Evolutionary conservation across 2,329 filamentous ascomycete genomes (phyloP), one percentile per base, ranked within the genome.

Genomic region (Dissoconium aciculare): DNA sequence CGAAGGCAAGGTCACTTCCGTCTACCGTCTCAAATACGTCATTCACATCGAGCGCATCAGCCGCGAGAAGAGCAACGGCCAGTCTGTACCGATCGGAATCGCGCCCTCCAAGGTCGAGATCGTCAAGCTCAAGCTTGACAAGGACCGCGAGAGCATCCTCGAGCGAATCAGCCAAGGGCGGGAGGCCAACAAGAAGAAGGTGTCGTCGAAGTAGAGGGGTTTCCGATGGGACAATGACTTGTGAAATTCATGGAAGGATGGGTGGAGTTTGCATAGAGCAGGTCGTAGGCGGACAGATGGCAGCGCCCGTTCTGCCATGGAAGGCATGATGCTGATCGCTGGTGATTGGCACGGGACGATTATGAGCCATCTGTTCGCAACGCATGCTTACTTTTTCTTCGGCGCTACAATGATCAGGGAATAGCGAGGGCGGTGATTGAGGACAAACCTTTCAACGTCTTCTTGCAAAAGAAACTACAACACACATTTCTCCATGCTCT

Each of bases 71-170:
- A 79, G 74, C 62, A 89, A 84, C 62, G 87, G 89, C 66, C 85
- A 94, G 71, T 80, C 75, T 60, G 85, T 95, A 35, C 87, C 87
- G 44, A 71, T 95, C 58, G 83, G 83, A 63, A 77, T 98, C 65
- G 80, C 87, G 67, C 78, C 89, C 56, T 91, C 80, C 67, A 95
- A 95, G 67, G 83, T 93, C 51, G 78, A 93, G 69, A 80, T 98
- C 71, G 93, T 78, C 69, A 94, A 94, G 76, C 74, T 95, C 63
- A 93, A 95, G 80, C 72, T 94, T 56, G 81, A 89, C 73, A 87
- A 89, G 77, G 81, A 91, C 67, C 78, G 82, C 51, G 81, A 89
- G 72, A 68, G 66, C 60, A 89, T 89, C 57, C 70, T 91, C 52
- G 80, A 82, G 67, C 75, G 82, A 65, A 83, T 80, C 68, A 76